phyloP scores from a whole-genome alignment of 495 filamentous ascomycete genomes.

The Penicillium egyptiacum region DNA sequence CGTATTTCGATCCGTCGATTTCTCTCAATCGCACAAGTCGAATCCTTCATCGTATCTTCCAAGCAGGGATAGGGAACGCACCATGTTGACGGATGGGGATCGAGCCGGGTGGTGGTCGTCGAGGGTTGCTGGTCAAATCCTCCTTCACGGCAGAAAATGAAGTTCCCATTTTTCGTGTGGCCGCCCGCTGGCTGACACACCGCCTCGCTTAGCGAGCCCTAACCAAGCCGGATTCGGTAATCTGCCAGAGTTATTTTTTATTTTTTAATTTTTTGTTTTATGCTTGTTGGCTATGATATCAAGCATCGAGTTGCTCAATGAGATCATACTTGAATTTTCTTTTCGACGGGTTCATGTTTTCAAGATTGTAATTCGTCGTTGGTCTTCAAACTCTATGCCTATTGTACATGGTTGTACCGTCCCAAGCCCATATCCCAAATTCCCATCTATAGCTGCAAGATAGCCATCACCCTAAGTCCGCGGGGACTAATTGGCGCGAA shows the following conservation, averaged over 20 bases:
- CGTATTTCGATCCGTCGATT: slow-evolving; percentile 12
- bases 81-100: slow-evolving; percentile 68
- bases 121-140: slow-evolving; percentile 55
- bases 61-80: slow-evolving; percentile 40
- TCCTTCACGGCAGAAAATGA: slow-evolving; percentile 40
- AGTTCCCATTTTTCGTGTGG: slow-evolving; percentile 49
- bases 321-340: background rate
- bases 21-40: slow-evolving; percentile 13
- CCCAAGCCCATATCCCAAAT: slow-evolving; percentile 5
- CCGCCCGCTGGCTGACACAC: slow-evolving; percentile 38
- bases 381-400: slow-evolving; percentile 22
- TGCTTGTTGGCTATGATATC: background rate
- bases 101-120: slow-evolving; percentile 54
- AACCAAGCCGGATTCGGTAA: slow-evolving; percentile 31
- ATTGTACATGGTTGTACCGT: slow-evolving; percentile 25
- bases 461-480: background rate
- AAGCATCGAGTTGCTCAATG: background rate
- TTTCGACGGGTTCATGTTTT: slow-evolving; percentile 2
- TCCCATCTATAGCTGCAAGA: slow-evolving; percentile 5
- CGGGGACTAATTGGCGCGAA: background rate
- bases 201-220: slow-evolving; percentile 55
- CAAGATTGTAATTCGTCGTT: background rate
- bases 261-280: background rate
- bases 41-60: slow-evolving; percentile 12
- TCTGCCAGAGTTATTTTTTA: slow-evolving; percentile 23